Evolutionary conservation across 805 yeast genomes (phyloP), one percentile per base, ranked within the genome.

Genomic region (Barnettozyma californica): DNA sequence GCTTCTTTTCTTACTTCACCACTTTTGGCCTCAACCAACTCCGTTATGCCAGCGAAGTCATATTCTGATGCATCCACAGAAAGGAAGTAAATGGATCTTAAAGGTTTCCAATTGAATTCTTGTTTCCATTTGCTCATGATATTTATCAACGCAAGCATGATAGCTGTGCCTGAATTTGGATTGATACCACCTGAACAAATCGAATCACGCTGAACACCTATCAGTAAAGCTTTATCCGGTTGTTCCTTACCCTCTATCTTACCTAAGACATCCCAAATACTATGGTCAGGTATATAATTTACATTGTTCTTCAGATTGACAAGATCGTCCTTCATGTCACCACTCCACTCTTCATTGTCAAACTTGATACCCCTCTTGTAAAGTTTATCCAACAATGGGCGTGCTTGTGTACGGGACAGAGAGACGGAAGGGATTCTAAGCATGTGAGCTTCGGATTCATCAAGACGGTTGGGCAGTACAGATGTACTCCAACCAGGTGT

Each of bases 141-240:
- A 48, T 84, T 78, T 9, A 87, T 79, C 49, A 91, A 66, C 53
- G 91, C 92, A 20, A 91, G 65, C 47, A 91, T 60, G 1, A 84
- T 69, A 0, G 84, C 80, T 1, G 94, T 82, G 1, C 96, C 95
- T 4, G 95, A 81, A 54, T 80, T 78, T 9, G 90, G 81, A 31
- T 78, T 73, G 3, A 77, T 67, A 0, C 95, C 82, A n/a, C 97
- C 97, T 55, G 69, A 76, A 52, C 89, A 80, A 21, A 81, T 69
- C 0, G 95, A 71, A 61, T 90, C 97, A 55, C 97, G 71, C 5
- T 85, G 77, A 0, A 97, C 90, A 1, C 95, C 96, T 48, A 92
- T 78, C 2, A 91, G 71, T 5, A 92, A 67, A 0, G 87, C 88
- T 54, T 79, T 76, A 19, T 80, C 87, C 19, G 72, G 69, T 66